These are phyloP conservation scores for Musa schizocarpa DNA, from an alignment of 176 grass and related monocot species.

Conservation along the genomic window DNA sequence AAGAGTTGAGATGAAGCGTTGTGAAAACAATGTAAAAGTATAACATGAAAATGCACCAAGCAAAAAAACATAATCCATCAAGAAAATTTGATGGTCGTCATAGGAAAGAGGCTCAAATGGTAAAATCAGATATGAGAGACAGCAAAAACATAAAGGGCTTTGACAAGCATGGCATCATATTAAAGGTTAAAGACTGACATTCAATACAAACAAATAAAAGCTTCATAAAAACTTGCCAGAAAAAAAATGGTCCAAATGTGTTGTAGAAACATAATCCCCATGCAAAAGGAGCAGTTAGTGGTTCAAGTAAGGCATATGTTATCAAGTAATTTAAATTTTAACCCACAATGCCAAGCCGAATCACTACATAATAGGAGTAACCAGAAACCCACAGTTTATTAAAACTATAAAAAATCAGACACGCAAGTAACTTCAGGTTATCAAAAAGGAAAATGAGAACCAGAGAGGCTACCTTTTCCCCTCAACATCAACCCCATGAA, in stretches of 20 bases:
- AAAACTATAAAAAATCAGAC: not conserved
- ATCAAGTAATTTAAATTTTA: too few species aligned
- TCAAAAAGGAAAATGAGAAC: slow-evolving; percentile 11
- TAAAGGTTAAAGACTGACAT: not conserved
- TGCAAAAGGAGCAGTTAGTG: too few species aligned
- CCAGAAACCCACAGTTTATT: not conserved
- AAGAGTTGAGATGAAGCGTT: not conserved
- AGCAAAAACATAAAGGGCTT: too few species aligned
- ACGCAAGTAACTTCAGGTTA: not conserved
- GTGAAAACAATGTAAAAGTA: not conserved
- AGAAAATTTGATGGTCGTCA: not conserved
- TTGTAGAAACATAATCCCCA: too few species aligned
- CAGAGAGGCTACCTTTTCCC: slow-evolving; percentile 63
- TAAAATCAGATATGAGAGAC: too few species aligned
- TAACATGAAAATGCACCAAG: not conserved
- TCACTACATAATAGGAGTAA: not conserved
- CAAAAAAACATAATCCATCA: not conserved
- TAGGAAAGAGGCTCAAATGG: too few species aligned
- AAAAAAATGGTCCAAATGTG: not conserved
- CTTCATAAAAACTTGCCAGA: not conserved
- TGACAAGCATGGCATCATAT: not conserved
- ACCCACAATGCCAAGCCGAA: too few species aligned
- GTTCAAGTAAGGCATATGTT: too few species aligned
- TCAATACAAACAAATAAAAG: not conserved
- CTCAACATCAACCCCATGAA: slow-evolving; percentile 96